These are phyloP conservation scores for Podaxis pistillaris DNA, from an alignment of 768 basidiomycete species.

Conservation along the genomic window DNA sequence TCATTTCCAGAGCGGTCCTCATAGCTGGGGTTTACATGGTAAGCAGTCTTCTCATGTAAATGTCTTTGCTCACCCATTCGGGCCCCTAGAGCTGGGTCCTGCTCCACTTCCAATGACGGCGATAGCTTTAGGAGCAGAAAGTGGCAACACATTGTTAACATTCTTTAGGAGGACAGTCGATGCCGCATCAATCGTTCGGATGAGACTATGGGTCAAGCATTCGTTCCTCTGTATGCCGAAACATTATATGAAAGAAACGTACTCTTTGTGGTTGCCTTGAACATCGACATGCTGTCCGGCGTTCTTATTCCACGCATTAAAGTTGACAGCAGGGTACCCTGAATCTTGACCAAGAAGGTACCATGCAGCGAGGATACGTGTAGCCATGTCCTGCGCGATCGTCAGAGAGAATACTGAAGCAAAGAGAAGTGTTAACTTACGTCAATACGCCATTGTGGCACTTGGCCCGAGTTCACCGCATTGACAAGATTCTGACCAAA, in stretches of 20 bases:
- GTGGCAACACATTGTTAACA: constrained; percentile 39
- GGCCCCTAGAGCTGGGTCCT: constrained; percentile 49
- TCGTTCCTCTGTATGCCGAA: neutral
- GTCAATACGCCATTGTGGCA: constrained; percentile 57
- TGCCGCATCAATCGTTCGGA: constrained; percentile 58
- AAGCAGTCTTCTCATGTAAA: neutral
- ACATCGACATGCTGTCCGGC: constrained; percentile 53
- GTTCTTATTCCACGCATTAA: constrained; percentile 49
- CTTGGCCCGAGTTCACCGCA: constrained; percentile 58
- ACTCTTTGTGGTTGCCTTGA: constrained; percentile 53
- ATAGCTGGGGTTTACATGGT: constrained; percentile 25
- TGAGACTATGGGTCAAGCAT: constrained; percentile 35
- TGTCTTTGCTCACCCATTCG: constrained; percentile 46
- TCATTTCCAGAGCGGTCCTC: constrained; percentile 53
- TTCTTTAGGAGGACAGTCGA: constrained; percentile 69
- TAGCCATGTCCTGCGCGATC: constrained; percentile 57
- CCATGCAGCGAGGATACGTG: constrained; percentile 68
- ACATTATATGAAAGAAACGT: constrained; percentile 7
- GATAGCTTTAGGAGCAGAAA: constrained; percentile 45
- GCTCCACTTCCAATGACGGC: constrained; percentile 61
- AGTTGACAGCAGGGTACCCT: constrained; percentile 58
- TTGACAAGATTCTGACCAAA: constrained; percentile 60
- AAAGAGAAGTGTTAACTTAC: constrained; percentile 30
- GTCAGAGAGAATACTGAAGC: neutral
- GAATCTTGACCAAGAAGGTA: constrained; percentile 56